A percentile compares a stretch with the other conserved stretches of the same genome.
phyloP scores from a whole-genome alignment of 2,329 filamentous ascomycete genomes.

The Xylariaceae sp. region DNA sequence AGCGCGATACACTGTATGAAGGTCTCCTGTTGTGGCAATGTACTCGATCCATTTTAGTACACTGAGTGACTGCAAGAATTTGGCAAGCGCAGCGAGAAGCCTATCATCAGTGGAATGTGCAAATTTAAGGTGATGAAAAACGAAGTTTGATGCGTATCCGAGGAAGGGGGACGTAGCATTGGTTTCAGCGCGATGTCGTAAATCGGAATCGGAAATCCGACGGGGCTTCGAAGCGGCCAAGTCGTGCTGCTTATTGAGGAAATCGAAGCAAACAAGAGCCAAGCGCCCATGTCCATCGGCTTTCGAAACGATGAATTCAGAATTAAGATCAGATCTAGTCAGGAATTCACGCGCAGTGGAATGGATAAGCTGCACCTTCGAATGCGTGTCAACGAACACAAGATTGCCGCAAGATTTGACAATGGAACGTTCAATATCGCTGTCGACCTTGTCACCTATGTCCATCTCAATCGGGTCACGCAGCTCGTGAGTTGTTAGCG shows the following conservation, averaged over 20 bases:
- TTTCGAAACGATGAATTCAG: slow-evolving; percentile 24
- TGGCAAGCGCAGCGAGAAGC: slow-evolving; percentile 12
- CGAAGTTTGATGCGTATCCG: slow-evolving; percentile 20
- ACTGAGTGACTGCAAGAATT: slow-evolving; percentile 16
- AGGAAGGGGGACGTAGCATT: slow-evolving; percentile 7
- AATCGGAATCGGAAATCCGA: neutral
- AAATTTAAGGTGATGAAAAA: slow-evolving; percentile 24
- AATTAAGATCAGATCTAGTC: slow-evolving; percentile 4
- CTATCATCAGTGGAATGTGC: slow-evolving; percentile 10
- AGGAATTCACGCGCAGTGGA: slow-evolving; percentile 29
- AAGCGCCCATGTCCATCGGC: slow-evolving; percentile 21
- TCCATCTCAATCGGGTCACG: slow-evolving; percentile 25
- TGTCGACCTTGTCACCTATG: slow-evolving; percentile 24
- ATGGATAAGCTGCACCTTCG: slow-evolving; percentile 26
- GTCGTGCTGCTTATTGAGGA: slow-evolving; percentile 7
- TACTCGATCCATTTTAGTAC: slow-evolving; percentile 23
- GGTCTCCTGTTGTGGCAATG: slow-evolving; percentile 11
- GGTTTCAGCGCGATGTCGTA: neutral
- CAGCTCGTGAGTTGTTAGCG: slow-evolving; percentile 23
- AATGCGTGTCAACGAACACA: slow-evolving; percentile 23
- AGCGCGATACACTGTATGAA: slow-evolving; percentile 21
- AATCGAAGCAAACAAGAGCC: slow-evolving; percentile 24
- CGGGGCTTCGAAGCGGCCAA: neutral
- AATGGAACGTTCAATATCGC: slow-evolving; percentile 21
- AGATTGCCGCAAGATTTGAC: slow-evolving; percentile 26